phyloP scores from a whole-genome alignment of 208 protist genomes.

The Balamuthia mandrillaris region DNA sequence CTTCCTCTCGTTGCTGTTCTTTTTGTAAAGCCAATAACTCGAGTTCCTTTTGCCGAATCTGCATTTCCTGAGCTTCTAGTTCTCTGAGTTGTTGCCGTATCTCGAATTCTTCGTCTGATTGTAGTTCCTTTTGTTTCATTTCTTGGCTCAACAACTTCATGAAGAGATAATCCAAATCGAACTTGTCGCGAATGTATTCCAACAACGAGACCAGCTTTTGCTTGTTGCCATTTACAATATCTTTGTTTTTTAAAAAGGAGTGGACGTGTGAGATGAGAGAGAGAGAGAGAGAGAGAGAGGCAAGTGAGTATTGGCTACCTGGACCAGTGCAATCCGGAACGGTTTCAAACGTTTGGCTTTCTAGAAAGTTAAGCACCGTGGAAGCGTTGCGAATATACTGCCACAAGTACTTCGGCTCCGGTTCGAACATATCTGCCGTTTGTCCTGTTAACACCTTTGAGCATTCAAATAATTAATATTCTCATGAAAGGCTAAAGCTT shows the following conservation, averaged over 20 bases:
- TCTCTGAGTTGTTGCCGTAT: too few species aligned
- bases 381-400: conserved; percentile 28
- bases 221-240: conserved; percentile 14
- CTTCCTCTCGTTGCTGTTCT: too few species aligned
- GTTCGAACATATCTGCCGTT: not conserved
- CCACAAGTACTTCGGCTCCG: conserved; percentile 22
- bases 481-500: too few species aligned
- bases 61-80: too few species aligned
- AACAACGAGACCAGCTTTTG: not conserved
- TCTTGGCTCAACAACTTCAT: not conserved
- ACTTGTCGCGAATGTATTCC: conserved; percentile 25
- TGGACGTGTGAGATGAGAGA: not conserved
- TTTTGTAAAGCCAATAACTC: too few species aligned
- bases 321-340: not conserved
- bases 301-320: not conserved
- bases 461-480: too few species aligned
- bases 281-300: not conserved
- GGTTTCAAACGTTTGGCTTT: not conserved
- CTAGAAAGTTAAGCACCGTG: not conserved
- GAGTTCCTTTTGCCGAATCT: too few species aligned
- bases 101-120: too few species aligned
- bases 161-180: conserved; percentile 23
- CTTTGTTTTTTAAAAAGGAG: not conserved
- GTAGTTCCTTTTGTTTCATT: not conserved
- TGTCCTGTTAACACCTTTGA: not conserved